A percentile compares a stretch with the other conserved stretches of the same genome.
Evolutionary conservation across 768 basidiomycete species (phyloP).

Genomic region (Podaxis carcinomalis): DNA sequence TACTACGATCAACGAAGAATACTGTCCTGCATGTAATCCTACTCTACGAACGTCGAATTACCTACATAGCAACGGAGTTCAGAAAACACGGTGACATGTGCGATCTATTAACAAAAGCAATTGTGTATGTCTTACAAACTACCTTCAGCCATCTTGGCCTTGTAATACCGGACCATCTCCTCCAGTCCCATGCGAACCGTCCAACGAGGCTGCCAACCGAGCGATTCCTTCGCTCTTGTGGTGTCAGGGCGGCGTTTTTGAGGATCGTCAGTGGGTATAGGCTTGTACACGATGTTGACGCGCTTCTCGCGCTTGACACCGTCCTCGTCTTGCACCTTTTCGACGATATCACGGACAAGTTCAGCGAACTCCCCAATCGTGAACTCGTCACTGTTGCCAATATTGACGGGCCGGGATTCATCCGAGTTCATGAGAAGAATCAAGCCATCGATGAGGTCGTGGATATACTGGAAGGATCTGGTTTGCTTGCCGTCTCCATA

Average conservation of each 20-base stretch:
- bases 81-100: neutral
- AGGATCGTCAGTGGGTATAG: conserved; percentile 90
- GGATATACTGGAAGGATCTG: conserved; percentile 96
- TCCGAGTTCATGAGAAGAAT: conserved; percentile 94
- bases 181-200: conserved; percentile 89
- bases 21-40: neutral
- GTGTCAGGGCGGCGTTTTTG: conserved; percentile 94
- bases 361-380: conserved; percentile 93
- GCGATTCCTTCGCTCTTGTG: conserved; percentile 75
- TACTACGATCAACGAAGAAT: neutral
- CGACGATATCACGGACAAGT: conserved; percentile 87
- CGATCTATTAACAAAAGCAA: neutral
- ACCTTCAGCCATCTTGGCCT: conserved; percentile 83
- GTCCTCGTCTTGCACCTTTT: conserved; percentile 87
- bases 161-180: conserved; percentile 94
- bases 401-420: conserved; percentile 93
- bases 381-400: conserved; percentile 94
- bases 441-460: conserved; percentile 93
- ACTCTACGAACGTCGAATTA: neutral
- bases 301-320: conserved; percentile 46
- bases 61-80: neutral
- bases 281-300: conserved; percentile 70
- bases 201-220: conserved; percentile 93
- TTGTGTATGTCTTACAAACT: conserved; percentile 43
- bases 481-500: conserved; percentile 94